A percentile compares a stretch with the other conserved stretches of the same genome.
Evolutionary conservation across 345 rosid species (phyloP).

Genomic region (Populus deltoides): DNA sequence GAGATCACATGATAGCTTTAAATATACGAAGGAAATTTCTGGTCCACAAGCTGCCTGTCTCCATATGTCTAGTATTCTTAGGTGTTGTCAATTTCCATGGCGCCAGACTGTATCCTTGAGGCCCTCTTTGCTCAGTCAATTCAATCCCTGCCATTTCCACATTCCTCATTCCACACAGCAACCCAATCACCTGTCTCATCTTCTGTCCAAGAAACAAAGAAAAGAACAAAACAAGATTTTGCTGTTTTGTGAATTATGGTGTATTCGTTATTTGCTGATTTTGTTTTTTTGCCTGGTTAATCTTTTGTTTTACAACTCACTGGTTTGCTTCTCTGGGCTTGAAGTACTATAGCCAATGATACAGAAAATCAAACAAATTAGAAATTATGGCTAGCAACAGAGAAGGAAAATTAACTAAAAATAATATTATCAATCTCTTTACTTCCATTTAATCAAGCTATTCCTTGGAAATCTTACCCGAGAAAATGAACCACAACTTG

Average conservation of each 20-base stretch:
- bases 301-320: background rate
- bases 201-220: background rate
- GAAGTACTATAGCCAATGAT: background rate
- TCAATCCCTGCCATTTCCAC: slow-evolving; percentile 13
- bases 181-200: slow-evolving; percentile 20
- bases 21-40: background rate
- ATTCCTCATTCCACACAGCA: slow-evolving; percentile 21
- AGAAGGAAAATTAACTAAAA: no score
- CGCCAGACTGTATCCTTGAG: slow-evolving; percentile 8
- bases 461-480: background rate
- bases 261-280: background rate
- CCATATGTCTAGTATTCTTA: slow-evolving; percentile 16
- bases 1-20: slow-evolving; percentile 20
- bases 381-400: no score
- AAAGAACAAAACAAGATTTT: background rate
- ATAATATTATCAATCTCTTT: no score
- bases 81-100: slow-evolving; percentile 22
- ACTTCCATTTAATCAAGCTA: background rate
- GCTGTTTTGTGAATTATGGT: background rate
- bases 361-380: no score
- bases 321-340: background rate
- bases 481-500: background rate
- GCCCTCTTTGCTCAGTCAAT: background rate
- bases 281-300: background rate
- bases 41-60: slow-evolving; percentile 24